Base-by-base conservation (phyloP, 176 grass and related monocot species). In the Saccharum officinarum region DNA sequence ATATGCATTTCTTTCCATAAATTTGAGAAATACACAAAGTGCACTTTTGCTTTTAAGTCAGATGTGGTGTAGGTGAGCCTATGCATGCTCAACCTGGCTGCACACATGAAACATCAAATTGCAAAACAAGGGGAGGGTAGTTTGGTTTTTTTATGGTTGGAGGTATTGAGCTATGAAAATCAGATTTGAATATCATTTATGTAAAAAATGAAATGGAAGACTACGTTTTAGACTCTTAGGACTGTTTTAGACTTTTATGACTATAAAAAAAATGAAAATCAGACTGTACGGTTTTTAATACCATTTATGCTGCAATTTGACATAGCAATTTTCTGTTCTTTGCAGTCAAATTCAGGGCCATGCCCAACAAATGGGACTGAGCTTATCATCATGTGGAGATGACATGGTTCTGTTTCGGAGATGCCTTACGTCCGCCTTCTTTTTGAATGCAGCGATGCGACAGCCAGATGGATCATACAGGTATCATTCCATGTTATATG, bases 281-380 rank as follows among this genome's bases (percentile, higher is more conserved):
- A 66, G 57, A 74, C 9, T 22, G 54, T 60, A 25, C 3, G 16
- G 1, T 9, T 59, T 59, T n/a, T 25, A 10, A 11, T 25, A 61
- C 23, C 59, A 62, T 62, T 61, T 59, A 57, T 80, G 20, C 16
- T 40, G 66, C 15, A 22, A 67, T 18, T 52, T 92, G 55, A 83
- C 74, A 62, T 71, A 25, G 37, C 9, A 20, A 23, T 75, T 71
- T 87, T 75, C n/a, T 75, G 68, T 84, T 70, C 83, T 9, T 46
- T 86, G 39, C 69, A 95, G 96, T 61, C 96, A 95, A 95, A 95
- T 98, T 68, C 79, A 95, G 82, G 93, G 93, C 31, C 93, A 94
- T 84, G 88, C 83, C 41, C 81, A 91, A 78, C 89, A 95, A 67
- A 98, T 98, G 96, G 96, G 93, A 11, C 77, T 92, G 11, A 84